Percentiles rank a stretch among this genome's conserved stretches.
phyloP scores from a whole-genome alignment of 164 flowering plant species.

The Sedum album region DNA sequence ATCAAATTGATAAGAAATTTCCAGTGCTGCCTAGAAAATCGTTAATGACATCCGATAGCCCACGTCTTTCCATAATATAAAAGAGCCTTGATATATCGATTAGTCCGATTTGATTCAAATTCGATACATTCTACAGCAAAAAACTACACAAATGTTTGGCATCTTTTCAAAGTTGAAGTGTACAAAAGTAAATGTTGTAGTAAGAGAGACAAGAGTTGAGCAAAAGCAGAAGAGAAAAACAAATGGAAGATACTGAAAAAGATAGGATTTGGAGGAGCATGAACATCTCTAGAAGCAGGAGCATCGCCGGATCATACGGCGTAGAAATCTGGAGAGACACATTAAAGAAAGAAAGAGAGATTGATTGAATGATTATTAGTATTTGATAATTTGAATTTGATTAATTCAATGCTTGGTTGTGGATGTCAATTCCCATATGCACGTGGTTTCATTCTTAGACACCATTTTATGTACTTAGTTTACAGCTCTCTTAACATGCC shows the following conservation, averaged over 20 bases:
- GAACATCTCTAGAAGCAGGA: slow-evolving; percentile 6
- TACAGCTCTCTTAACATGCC: background rate
- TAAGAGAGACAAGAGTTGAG: no score
- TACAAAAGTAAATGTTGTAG: no score
- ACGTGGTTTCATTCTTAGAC: slow-evolving; percentile 6
- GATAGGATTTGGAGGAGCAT: slow-evolving; percentile 5
- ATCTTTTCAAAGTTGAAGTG: no score
- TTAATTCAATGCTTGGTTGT: background rate
- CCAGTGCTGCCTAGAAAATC: background rate
- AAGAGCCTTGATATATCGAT: background rate
- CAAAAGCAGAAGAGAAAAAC: background rate
- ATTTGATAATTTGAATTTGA: background rate
- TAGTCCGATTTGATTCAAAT: background rate
- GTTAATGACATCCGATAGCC: background rate
- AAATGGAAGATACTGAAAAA: background rate
- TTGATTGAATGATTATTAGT: background rate
- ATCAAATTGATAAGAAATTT: no score
- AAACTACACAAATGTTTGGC: no score
- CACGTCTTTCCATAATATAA: background rate
- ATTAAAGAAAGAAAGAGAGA: background rate
- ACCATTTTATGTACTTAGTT: background rate
- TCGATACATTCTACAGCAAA: no score
- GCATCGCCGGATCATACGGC: slow-evolving; percentile 6
- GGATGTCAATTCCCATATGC: background rate
- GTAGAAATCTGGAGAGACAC: background rate